phyloP scores from a whole-genome alignment of 2,329 filamentous ascomycete genomes.

The Fusarium guadeloupense region DNA sequence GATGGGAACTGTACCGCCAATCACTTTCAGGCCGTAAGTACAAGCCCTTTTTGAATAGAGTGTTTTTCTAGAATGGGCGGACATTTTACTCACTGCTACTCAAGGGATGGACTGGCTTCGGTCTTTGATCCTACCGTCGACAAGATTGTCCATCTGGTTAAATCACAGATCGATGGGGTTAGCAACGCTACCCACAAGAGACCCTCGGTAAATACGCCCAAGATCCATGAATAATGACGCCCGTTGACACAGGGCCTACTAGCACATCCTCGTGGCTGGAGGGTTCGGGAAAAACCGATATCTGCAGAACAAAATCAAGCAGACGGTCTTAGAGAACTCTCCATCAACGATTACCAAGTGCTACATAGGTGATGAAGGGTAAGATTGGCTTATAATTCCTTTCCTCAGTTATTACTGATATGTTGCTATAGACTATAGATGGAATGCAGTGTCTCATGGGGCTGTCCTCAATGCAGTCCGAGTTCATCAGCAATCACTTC shows the following conservation, averaged over 20 bases:
- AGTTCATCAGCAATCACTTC: not conserved
- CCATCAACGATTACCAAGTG: not conserved
- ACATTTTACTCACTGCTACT: not conserved
- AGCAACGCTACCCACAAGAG: not conserved
- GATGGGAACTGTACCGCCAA: not conserved
- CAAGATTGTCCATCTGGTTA: not conserved
- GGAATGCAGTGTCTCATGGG: not conserved
- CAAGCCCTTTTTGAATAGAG: not conserved
- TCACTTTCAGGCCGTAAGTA: not conserved
- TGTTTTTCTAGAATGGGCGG: not conserved
- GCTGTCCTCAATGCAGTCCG: not conserved
- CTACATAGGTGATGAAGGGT: not conserved
- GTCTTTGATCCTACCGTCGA: not conserved
- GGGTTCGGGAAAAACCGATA: not conserved
- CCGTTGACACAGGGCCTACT: not conserved
- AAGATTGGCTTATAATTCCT: not conserved
- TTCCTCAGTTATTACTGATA: not conserved
- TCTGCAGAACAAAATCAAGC: not conserved
- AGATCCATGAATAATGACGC: fast-evolving
- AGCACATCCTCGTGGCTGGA: not conserved
- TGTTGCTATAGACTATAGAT: not conserved
- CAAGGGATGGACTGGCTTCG: not conserved
- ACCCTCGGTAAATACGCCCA: not conserved
- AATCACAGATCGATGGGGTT: not conserved
- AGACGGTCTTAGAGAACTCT: not conserved